Evolutionary conservation across 2,329 filamentous ascomycete genomes (phyloP).

Genomic region (Aspergillus vadensis): DNA sequence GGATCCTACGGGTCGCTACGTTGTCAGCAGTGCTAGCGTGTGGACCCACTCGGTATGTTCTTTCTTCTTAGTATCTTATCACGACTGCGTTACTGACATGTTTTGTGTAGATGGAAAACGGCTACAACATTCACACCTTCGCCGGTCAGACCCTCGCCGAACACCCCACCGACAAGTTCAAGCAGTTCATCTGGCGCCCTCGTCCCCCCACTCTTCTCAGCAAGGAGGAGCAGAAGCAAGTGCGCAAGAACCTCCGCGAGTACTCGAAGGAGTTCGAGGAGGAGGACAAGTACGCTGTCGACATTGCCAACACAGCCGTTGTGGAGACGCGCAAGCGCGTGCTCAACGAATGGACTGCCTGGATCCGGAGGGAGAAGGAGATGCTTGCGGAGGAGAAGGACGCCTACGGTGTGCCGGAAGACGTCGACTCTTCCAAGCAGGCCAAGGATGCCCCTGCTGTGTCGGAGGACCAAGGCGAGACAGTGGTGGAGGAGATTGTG

Average conservation of each 20-base stretch:
- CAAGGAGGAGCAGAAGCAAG: slow-evolving; percentile 96
- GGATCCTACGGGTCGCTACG: slow-evolving; percentile 94
- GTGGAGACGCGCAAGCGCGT: slow-evolving; percentile 81
- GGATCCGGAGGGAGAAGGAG: slow-evolving; percentile 72
- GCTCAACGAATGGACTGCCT: slow-evolving; percentile 86
- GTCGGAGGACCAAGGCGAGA: slow-evolving; percentile 67
- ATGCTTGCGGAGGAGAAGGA: slow-evolving; percentile 73
- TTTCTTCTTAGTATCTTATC: slow-evolving; percentile 8
- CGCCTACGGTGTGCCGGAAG: slow-evolving; percentile 65
- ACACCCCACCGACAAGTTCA: slow-evolving; percentile 93
- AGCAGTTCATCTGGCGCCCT: slow-evolving; percentile 94
- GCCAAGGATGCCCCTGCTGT: slow-evolving; percentile 53
- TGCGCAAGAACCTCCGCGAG: slow-evolving; percentile 97
- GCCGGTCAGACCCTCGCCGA: slow-evolving; percentile 85
- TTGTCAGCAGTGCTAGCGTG: slow-evolving; percentile 87
- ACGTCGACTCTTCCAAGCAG: slow-evolving; percentile 62
- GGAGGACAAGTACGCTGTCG: slow-evolving; percentile 89
- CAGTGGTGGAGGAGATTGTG: slow-evolving; percentile 84
- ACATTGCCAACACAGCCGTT: slow-evolving; percentile 89
- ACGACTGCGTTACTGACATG: slow-evolving; percentile 4
- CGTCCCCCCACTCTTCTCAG: slow-evolving; percentile 85
- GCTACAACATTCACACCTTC: slow-evolving; percentile 98
- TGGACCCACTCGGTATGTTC: slow-evolving; percentile 91
- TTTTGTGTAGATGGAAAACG: slow-evolving; percentile 84
- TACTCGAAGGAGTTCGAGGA: slow-evolving; percentile 95